These are phyloP conservation scores for Tetrahymena elliotti DNA, from an alignment of 73 alveolate genomes.

Conservation along the genomic window DNA sequence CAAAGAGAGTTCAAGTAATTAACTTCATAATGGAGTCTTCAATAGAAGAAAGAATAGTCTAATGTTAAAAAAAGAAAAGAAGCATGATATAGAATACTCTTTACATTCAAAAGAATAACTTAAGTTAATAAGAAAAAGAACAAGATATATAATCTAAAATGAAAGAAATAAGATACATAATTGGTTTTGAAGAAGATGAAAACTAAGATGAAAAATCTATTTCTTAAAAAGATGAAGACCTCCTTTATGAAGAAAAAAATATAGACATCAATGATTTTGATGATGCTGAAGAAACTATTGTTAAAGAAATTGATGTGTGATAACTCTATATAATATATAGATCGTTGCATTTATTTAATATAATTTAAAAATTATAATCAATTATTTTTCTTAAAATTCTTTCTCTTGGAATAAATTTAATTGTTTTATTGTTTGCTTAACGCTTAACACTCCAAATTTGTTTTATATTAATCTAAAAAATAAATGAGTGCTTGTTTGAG, in stretches of 20 bases:
- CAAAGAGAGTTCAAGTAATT: neutral
- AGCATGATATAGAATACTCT: constrained; percentile 13
- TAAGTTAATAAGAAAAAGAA: neutral
- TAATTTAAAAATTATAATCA: too few species aligned
- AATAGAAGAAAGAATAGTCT: constrained; percentile 16
- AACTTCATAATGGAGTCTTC: constrained; percentile 16
- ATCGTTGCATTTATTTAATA: too few species aligned
- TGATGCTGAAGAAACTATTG: neutral
- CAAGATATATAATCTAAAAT: neutral
- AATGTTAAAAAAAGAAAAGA: constrained; percentile 19
- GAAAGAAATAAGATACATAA: neutral
- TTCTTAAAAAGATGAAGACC: neutral
- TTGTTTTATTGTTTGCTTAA: too few species aligned
- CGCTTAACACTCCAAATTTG: too few species aligned
- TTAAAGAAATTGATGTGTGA: neutral
- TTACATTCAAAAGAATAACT: neutral
- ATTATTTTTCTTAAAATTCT: too few species aligned
- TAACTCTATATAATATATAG: too few species aligned
- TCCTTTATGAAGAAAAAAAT: neutral
- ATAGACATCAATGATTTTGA: neutral
- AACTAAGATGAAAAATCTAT: neutral
- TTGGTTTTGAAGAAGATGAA: neutral
- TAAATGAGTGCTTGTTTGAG: too few species aligned
- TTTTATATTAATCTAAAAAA: too few species aligned
- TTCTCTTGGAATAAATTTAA: too few species aligned